Evolutionary conservation across 768 basidiomycete genomes (phyloP).

Genomic region (Amanita exitialis): DNA sequence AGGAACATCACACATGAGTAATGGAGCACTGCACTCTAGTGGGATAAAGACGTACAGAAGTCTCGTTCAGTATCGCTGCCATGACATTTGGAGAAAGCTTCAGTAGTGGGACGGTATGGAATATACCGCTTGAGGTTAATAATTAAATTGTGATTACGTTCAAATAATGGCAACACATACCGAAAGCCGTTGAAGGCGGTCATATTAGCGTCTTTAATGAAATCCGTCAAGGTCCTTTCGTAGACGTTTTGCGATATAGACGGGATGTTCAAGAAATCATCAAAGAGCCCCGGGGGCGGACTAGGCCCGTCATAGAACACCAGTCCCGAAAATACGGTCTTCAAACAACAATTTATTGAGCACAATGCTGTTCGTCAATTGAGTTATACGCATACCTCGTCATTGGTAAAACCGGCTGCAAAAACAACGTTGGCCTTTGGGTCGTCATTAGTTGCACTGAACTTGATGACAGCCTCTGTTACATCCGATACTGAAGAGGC

Average conservation of each 20-base stretch:
- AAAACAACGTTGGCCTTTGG: constrained; percentile 29
- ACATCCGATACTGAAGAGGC: constrained; percentile 15
- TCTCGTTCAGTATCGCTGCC: constrained; percentile 25
- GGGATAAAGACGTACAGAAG: constrained; percentile 16
- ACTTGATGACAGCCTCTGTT: constrained; percentile 28
- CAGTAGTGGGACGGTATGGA: constrained; percentile 26
- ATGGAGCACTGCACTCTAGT: not conserved
- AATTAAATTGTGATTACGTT: not conserved
- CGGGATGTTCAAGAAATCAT: constrained; percentile 35
- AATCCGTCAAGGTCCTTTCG: constrained; percentile 22
- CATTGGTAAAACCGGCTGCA: not conserved
- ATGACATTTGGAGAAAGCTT: constrained; percentile 20
- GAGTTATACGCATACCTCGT: not conserved
- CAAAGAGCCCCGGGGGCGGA: constrained; percentile 33
- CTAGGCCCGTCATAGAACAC: constrained; percentile 46
- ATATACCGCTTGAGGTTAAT: constrained; percentile 11
- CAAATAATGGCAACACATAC: not conserved
- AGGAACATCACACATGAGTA: not conserved
- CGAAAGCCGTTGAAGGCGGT: constrained; percentile 12
- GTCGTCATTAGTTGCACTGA: constrained; percentile 30
- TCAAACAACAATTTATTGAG: not conserved
- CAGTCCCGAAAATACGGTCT: constrained; percentile 14
- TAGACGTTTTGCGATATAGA: constrained; percentile 18
- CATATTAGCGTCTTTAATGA: constrained; percentile 21
- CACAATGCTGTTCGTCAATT: not conserved